A percentile compares a stretch with the other conserved stretches of the same genome.
These are phyloP conservation scores for Fusarium sp. DNA, from an alignment of 2,329 filamentous ascomycete genomes.

Conservation along the genomic window DNA sequence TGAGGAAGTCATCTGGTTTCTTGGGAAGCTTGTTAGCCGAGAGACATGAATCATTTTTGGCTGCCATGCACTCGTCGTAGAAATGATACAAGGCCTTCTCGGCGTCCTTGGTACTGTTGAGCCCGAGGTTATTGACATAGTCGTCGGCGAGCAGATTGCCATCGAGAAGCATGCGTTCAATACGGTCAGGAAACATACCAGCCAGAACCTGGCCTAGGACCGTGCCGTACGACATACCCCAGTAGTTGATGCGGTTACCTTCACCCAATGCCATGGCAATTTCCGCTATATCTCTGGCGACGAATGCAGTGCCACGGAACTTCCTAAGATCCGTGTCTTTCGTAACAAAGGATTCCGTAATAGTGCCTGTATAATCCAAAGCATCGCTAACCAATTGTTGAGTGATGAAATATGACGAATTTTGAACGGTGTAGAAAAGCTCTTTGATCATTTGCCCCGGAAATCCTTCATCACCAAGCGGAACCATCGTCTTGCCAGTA, in stretches of 20 bases:
- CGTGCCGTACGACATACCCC: constrained; percentile 43
- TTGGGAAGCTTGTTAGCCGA: not conserved
- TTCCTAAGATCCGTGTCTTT: too few species aligned
- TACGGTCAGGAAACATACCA: constrained; percentile 35
- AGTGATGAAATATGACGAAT: too few species aligned
- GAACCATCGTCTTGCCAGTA: not conserved
- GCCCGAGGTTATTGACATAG: not conserved
- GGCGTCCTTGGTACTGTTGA: rapidly evolving
- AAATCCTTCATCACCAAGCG: not conserved
- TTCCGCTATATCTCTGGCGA: constrained; percentile 48
- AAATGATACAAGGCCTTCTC: not conserved
- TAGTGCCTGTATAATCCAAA: not conserved
- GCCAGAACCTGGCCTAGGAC: constrained; percentile 31
- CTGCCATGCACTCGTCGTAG: not conserved
- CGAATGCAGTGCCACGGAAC: not conserved
- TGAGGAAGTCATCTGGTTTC: not conserved
- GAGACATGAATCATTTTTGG: not conserved
- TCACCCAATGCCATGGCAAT: constrained; percentile 49
- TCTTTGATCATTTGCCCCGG: rapidly evolving
- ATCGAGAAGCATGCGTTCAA: constrained; percentile 34
- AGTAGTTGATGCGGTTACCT: constrained; percentile 48
- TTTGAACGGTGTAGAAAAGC: not conserved
- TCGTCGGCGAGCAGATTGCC: constrained; percentile 17
- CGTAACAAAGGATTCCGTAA: not conserved
- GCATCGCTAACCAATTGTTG: not conserved